Conservation (phyloP, 2,329 filamentous ascomycete genomes). For the Passalora sequoiae region DNA sequence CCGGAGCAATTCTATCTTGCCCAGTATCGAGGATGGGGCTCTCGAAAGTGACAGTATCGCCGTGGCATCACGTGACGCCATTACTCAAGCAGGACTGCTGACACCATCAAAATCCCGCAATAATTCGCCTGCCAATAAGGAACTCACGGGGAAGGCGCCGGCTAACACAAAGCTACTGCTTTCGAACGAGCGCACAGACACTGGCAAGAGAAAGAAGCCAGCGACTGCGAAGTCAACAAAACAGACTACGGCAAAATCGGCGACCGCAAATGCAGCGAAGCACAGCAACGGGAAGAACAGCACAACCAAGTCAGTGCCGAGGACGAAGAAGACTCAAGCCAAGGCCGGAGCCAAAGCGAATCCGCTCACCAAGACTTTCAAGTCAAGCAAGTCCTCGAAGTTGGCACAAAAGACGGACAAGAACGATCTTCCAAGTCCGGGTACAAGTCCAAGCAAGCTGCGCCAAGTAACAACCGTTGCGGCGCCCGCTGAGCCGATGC, state of each 20-base stretch:
- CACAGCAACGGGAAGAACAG: slow-evolving; percentile 25
- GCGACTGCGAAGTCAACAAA: slow-evolving; percentile 8
- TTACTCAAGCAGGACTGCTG: slow-evolving; percentile 20
- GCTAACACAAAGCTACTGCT: slow-evolving; percentile 13
- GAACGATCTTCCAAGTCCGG: slow-evolving; percentile 13
- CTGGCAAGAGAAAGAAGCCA: slow-evolving; percentile 14
- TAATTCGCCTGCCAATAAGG: slow-evolving; percentile 24
- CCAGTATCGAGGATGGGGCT: slow-evolving; percentile 25
- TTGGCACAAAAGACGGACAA: slow-evolving; percentile 17
- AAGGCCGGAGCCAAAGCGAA: slow-evolving; percentile 15
- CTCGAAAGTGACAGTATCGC: slow-evolving; percentile 22
- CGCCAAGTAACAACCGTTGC: slow-evolving; percentile 24
- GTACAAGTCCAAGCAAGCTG: slow-evolving; percentile 28
- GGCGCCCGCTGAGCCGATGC: slow-evolving; percentile 20
- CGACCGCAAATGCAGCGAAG: slow-evolving; percentile 13
- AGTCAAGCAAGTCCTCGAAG: slow-evolving; percentile 23
- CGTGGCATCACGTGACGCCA: slow-evolving; percentile 10
- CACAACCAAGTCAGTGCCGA: slow-evolving; percentile 15
- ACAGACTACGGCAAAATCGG: slow-evolving; percentile 12
- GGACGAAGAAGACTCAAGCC: slow-evolving; percentile 13
- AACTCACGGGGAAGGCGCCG: background rate
- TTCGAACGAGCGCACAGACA: slow-evolving; percentile 18
- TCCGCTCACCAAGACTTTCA: slow-evolving; percentile 23
- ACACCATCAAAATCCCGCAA: slow-evolving; percentile 32
- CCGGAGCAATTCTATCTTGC: slow-evolving; percentile 17